These are phyloP conservation scores for Zygotorulaspora chibaensis DNA, from an alignment of 805 yeast genomes.

Conservation along the genomic window DNA sequence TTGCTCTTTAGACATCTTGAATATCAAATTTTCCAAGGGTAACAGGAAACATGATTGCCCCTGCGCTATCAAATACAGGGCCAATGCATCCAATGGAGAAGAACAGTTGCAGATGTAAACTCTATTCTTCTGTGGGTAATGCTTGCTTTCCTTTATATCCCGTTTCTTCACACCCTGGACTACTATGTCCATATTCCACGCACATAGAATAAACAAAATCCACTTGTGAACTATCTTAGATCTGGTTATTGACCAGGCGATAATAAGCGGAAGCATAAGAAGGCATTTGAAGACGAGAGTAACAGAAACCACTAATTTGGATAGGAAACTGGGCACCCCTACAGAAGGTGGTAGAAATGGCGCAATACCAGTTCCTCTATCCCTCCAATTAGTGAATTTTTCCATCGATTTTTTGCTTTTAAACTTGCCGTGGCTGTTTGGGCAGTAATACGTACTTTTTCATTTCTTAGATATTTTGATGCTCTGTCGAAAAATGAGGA, in stretches of 20 bases:
- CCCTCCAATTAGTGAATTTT: constrained; percentile 79
- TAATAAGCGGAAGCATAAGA: constrained; percentile 20
- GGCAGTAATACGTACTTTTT: background rate
- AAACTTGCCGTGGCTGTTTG: background rate
- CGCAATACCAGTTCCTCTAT: constrained; percentile 88
- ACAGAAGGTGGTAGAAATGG: constrained; percentile 67
- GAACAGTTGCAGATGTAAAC: constrained; percentile 47
- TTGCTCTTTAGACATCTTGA: constrained; percentile 15
- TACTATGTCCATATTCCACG: constrained; percentile 35
- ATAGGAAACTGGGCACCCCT: constrained; percentile 14
- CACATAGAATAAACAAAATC: constrained; percentile 33
- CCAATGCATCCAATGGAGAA: constrained; percentile 44
- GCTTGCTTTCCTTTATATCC: constrained; percentile 17
- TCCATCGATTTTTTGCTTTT: constrained; percentile 48
- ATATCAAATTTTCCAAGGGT: constrained; percentile 16
- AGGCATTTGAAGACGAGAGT: constrained; percentile 16
- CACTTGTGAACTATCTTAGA: constrained; percentile 16
- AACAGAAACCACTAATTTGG: constrained; percentile 4
- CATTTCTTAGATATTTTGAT: constrained; percentile 2
- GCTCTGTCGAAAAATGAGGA: background rate
- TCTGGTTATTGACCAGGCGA: constrained; percentile 8
- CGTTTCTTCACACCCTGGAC: constrained; percentile 45
- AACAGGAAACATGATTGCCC: constrained; percentile 22
- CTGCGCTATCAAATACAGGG: constrained; percentile 32
- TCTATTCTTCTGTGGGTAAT: constrained; percentile 38